A percentile compares a stretch with the other conserved stretches of the same genome.
Evolutionary conservation across 2,329 filamentous ascomycete species (phyloP).

Genomic region (Ceratocystis cacaofunesta): DNA sequence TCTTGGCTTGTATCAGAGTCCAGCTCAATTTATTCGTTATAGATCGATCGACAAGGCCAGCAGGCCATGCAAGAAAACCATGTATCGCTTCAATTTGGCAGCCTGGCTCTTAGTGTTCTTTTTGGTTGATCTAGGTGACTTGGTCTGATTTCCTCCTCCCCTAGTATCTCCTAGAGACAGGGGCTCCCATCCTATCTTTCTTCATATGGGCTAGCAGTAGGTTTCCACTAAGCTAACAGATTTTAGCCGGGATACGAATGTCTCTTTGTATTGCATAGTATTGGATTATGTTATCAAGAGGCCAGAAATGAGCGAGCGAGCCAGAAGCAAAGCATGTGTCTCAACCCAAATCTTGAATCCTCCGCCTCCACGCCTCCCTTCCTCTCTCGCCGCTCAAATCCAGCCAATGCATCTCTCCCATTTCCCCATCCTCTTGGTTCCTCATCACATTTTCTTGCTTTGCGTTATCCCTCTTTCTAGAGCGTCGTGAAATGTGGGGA

Average conservation of each 20-base stretch:
- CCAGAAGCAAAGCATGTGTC: neutral
- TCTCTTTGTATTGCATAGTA: neutral
- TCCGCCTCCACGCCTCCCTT: neutral
- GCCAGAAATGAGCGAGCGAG: neutral
- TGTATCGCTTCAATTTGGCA: conserved; percentile 4
- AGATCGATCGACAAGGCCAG: neutral
- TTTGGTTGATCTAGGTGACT: neutral
- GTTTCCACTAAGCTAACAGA: neutral
- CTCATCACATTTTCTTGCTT: no score
- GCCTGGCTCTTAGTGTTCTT: neutral
- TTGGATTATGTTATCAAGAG: neutral
- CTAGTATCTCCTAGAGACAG: neutral
- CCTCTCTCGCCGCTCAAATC: neutral
- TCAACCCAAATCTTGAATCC: neutral
- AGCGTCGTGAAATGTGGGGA: neutral
- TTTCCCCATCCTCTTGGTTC: neutral
- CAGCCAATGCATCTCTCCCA: neutral
- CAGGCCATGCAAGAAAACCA: neutral
- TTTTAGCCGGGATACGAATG: neutral
- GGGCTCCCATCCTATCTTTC: neutral
- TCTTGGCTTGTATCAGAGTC: neutral
- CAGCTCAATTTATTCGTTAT: neutral
- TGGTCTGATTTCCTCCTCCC: neutral
- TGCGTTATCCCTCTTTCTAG: neutral
- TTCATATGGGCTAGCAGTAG: neutral